Conservation (phyloP, 306 rosid species). For the Benincasa hispida region DNA sequence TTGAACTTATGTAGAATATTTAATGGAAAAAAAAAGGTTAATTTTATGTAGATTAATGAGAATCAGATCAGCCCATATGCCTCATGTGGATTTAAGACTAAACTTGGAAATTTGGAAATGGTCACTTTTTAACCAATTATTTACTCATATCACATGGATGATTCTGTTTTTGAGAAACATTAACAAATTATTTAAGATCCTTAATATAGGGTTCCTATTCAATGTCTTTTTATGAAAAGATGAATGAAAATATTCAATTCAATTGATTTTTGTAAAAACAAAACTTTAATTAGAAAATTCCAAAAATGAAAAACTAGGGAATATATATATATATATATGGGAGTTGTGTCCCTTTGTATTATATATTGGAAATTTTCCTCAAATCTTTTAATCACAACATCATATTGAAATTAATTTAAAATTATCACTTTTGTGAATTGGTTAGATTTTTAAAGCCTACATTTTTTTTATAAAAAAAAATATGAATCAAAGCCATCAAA, state of each 20-base stretch:
- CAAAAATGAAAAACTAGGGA: neutral
- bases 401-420: neutral
- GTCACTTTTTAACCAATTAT: constrained; percentile 4
- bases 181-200: constrained; percentile 4
- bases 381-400: neutral
- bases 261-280: neutral
- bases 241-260: neutral
- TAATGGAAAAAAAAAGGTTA: neutral
- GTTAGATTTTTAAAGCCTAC: neutral
- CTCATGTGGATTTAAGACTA: neutral
- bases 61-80: neutral
- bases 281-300: neutral
- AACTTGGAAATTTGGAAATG: neutral
- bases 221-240: neutral
- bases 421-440: neutral
- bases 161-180: neutral
- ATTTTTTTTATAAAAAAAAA: neutral
- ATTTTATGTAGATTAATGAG: neutral
- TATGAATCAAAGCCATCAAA: neutral
- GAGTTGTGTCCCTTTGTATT: neutral
- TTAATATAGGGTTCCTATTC: neutral
- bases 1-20: neutral
- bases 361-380: neutral
- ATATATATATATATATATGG: neutral
- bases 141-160: constrained; percentile 6